Conservation (phyloP, 2,329 filamentous ascomycete species). For the Ophiostoma pallidulum region DNA sequence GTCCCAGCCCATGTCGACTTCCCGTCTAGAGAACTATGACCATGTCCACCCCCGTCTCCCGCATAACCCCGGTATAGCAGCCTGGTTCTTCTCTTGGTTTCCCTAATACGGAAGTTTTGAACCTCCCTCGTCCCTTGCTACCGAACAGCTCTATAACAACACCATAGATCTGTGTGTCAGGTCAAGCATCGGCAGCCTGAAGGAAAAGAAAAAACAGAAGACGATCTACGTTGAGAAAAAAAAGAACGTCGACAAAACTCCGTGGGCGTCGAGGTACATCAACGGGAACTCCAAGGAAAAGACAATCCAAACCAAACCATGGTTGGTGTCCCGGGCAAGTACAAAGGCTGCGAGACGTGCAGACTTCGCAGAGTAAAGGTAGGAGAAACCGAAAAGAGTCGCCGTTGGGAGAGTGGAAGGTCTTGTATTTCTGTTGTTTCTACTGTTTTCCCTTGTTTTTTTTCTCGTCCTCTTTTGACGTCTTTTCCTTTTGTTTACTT, state of each 20-base stretch:
- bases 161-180: no score
- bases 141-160: no score
- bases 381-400: conserved; percentile 17
- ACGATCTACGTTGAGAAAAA: background rate
- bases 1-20: no score
- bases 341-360: conserved; percentile 56
- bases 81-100: background rate
- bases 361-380: conserved; percentile 50
- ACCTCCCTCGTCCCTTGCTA: background rate
- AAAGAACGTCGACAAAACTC: no score
- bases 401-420: no score
- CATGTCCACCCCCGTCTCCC: no score
- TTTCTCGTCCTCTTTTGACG: conserved; percentile 1
- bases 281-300: background rate
- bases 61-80: no score
- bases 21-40: no score
- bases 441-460: background rate
- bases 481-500: background rate
- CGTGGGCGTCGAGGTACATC: background rate
- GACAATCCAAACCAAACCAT: conserved; percentile 24
- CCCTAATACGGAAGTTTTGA: no score
- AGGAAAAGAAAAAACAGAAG: background rate
- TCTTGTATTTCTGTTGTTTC: no score
- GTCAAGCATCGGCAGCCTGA: no score
- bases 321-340: conserved; percentile 55